Evolutionary conservation across 1,284 basidiomycete genomes (phyloP).

Genomic region (Irpex sp.): DNA sequence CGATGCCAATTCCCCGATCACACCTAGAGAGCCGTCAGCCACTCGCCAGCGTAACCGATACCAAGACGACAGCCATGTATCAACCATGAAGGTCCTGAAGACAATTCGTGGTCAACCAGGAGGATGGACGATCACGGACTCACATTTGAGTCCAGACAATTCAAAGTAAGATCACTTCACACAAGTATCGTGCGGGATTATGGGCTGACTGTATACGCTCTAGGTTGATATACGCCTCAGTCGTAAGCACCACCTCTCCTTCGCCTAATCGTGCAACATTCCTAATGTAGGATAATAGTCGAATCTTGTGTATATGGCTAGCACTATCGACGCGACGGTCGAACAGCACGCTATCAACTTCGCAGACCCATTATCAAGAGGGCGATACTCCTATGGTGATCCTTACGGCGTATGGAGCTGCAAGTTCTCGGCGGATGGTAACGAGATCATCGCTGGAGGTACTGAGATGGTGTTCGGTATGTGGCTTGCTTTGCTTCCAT

Average conservation of each 20-base stretch:
- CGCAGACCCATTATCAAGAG: constrained; percentile 39
- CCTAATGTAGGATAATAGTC: constrained; percentile 30
- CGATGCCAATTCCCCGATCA: constrained; percentile 57
- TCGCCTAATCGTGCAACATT: not conserved
- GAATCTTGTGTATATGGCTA: constrained; percentile 82
- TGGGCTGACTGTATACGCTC: constrained; percentile 8
- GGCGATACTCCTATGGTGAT: constrained; percentile 31
- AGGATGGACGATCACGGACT: constrained; percentile 92
- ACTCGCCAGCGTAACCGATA: constrained; percentile 6
- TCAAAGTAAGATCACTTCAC: constrained; percentile 52
- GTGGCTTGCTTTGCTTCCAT: constrained; percentile 7
- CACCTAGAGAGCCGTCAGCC: constrained; percentile 13
- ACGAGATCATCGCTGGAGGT: constrained; percentile 81
- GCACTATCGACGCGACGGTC: constrained; percentile 66
- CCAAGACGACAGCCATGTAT: constrained; percentile 41
- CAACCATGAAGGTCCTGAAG: constrained; percentile 74
- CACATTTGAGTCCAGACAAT: constrained; percentile 88
- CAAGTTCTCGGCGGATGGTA: constrained; percentile 92
- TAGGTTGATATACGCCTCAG: constrained; percentile 90
- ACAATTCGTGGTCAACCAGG: constrained; percentile 72
- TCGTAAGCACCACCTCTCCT: constrained; percentile 42
- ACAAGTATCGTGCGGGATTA: not conserved
- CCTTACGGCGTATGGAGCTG: constrained; percentile 86
- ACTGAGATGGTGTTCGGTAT: constrained; percentile 74
- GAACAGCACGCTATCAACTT: constrained; percentile 76